A percentile compares a stretch with the other conserved stretches of the same genome.
These are phyloP conservation scores for Ramularia endophylla DNA, from an alignment of 2,329 filamentous ascomycete species.

Conservation along the genomic window DNA sequence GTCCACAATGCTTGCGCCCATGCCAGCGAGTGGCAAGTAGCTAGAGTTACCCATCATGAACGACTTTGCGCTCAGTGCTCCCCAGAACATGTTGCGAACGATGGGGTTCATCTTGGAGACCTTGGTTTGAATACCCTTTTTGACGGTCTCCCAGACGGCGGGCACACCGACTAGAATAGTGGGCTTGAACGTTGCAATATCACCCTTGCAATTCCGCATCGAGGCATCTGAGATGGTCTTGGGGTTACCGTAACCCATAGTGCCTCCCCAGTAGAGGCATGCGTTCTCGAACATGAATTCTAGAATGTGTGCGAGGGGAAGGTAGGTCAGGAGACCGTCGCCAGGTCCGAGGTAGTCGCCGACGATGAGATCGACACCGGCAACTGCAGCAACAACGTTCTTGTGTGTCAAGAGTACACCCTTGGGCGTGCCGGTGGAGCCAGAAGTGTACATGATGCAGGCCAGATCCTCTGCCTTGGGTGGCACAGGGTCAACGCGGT, in stretches of 20 bases:
- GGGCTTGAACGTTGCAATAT: conserved; percentile 86
- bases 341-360: conserved; percentile 69
- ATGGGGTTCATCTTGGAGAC: conserved; percentile 67
- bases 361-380: conserved; percentile 73
- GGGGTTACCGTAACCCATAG: conserved; percentile 87
- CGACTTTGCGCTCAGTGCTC: conserved; percentile 54
- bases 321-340: conserved; percentile 80
- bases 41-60: conserved; percentile 48
- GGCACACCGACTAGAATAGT: conserved; percentile 92
- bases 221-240: conserved; percentile 81
- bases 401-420: conserved; percentile 78
- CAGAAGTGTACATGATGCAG: conserved; percentile 79
- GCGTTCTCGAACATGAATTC: conserved; percentile 95
- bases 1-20: conserved; percentile 65
- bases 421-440: conserved; percentile 83
- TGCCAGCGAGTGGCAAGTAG: conserved; percentile 43
- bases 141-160: conserved; percentile 94
- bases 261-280: conserved; percentile 81
- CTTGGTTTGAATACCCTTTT: conserved; percentile 83
- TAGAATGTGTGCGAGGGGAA: conserved; percentile 92
- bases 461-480: conserved; percentile 71
- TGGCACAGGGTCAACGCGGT: conserved; percentile 64
- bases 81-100: conserved; percentile 72
- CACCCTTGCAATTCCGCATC: conserved; percentile 83
- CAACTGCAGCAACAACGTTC: conserved; percentile 72